These are phyloP conservation scores for Hippophae tibetana DNA, from an alignment of 306 rosid species.

Conservation along the genomic window DNA sequence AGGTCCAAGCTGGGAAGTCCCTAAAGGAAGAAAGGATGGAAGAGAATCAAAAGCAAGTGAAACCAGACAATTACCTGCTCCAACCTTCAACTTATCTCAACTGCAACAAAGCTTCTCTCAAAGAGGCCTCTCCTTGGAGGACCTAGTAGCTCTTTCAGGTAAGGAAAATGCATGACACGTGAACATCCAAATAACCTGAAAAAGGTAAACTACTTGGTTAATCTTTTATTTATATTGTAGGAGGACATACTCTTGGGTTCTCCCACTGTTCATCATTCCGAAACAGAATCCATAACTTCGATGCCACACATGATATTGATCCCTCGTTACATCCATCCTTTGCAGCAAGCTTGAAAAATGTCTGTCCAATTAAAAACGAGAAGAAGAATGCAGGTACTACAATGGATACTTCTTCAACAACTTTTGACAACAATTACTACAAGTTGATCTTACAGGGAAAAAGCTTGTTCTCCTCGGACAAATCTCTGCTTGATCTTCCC, in stretches of 20 bases:
- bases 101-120: slow-evolving; percentile 39
- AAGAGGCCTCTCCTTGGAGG: slow-evolving; percentile 42
- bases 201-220: too few relatives aligned
- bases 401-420: slow-evolving; percentile 36
- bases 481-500: slow-evolving; percentile 30
- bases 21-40: slow-evolving; percentile 58
- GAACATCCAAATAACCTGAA: too few relatives aligned
- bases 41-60: slow-evolving; percentile 70
- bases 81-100: slow-evolving; percentile 60
- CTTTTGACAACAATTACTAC: slow-evolving; percentile 37
- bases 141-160: slow-evolving; percentile 53
- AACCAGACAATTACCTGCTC: slow-evolving; percentile 57
- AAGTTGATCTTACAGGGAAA: slow-evolving; percentile 30
- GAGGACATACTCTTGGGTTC: slow-evolving; percentile 88
- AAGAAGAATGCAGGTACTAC: slow-evolving; percentile 29
- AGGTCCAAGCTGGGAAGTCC: slow-evolving; percentile 76
- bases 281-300: slow-evolving; percentile 47
- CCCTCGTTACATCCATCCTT: slow-evolving; percentile 41
- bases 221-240: slow-evolving; percentile 20
- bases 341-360: slow-evolving; percentile 30
- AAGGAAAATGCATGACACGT: not conserved
- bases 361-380: slow-evolving; percentile 28
- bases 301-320: slow-evolving; percentile 46
- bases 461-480: slow-evolving; percentile 39
- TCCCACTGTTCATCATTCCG: slow-evolving; percentile 69